phyloP scores from a whole-genome alignment of 345 rosid species.

The Citropsis articulata region DNA sequence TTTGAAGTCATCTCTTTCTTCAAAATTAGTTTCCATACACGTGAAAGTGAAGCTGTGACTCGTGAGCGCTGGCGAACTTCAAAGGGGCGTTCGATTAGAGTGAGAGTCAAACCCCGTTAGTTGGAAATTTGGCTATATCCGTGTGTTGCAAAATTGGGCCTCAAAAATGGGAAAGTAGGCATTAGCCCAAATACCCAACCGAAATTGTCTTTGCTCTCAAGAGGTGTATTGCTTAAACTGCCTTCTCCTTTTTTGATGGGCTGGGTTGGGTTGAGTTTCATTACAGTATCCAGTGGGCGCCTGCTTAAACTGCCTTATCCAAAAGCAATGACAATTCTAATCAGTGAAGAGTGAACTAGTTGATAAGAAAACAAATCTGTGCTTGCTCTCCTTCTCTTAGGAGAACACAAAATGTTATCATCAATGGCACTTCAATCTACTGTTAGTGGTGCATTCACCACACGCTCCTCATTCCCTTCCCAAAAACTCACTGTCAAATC shows the following conservation, averaged over 20 bases:
- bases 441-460: conserved; percentile 21
- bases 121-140: no score
- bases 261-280: no score
- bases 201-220: no score
- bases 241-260: no score
- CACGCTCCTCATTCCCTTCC: conserved; percentile 18
- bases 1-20: no score
- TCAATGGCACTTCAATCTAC: conserved; percentile 43
- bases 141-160: not conserved
- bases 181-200: not conserved
- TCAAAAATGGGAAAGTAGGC: not conserved
- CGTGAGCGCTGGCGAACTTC: no score
- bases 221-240: no score
- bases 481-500: conserved; percentile 18
- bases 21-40: no score
- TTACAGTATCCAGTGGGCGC: no score
- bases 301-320: conserved; percentile 36
- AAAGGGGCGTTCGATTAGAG: no score
- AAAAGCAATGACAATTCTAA: conserved; percentile 18
- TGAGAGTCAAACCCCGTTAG: no score
- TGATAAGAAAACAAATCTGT: not conserved
- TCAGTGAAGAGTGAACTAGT: conserved; percentile 6
- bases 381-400: not conserved
- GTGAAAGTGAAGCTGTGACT: no score
- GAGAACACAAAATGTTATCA: conserved; percentile 32